Evolutionary conservation across 345 rosid species (phyloP), one percentile per base, ranked within the genome.

Genomic region (Eucalyptus guilfoylei): DNA sequence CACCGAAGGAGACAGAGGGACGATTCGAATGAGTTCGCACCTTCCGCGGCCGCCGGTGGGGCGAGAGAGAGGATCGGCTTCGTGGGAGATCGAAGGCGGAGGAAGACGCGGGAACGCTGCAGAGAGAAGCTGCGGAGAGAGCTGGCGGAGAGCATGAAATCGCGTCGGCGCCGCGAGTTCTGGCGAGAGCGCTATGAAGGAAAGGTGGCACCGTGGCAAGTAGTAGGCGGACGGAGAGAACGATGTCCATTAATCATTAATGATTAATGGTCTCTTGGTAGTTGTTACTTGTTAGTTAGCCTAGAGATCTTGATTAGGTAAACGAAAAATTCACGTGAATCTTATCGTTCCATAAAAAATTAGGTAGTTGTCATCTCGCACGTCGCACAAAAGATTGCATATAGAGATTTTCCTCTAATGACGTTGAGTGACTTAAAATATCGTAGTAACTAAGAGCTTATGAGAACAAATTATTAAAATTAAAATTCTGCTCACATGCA

Each of bases 371-470:
- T 64, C 21, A 8, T 64, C 9, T 32, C 3, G 21, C 15, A 21
- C 37, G 76, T 7, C 21, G 1, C 40, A n/a, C 40, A 64, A 64
- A 52, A 52, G 1, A 26, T 55, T 55, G 30, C 62, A 24, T 23
- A 11, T 24, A 55, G 1, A 24, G 14, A 55, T 23, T 55, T 55
- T 55, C 13, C 62, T 55, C 62, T 55, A 55, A 24, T 10, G 30
- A 55, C 30, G 0, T 55, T 4, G 30, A 4, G 24, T 23, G 62
- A 55, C 30, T 55, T 2, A 2, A 0, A 9, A 23, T 23, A 55
- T 55, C 2, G 3, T 23, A 55, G 28, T 55, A 24, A 55, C 12
- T 55, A 55, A 55, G 30, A 8, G 48, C 6, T 24, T 24, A 23
- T 9, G 30, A 55, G 0, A 55, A 55, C 13, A 23, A 55, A 55